Evolutionary conservation across 2,329 filamentous ascomycete species (phyloP), one percentile per base, ranked within the genome.

Genomic region (Didymella pomorum): DNA sequence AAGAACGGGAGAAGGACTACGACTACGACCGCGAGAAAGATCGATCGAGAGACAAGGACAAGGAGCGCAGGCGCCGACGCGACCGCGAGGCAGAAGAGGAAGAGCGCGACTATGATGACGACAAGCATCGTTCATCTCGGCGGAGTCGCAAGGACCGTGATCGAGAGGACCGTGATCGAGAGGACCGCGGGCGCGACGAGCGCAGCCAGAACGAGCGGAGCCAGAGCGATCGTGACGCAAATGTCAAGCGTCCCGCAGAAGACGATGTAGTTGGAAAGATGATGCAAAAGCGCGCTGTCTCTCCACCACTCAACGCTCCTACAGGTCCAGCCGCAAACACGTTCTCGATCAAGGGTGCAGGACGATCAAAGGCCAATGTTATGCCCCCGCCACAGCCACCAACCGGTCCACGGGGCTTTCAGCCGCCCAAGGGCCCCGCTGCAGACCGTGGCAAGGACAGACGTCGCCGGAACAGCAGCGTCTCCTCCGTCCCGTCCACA

Each of bases 1-100:
- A 66, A 63, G 86, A 89, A 41, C 81, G 81, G 56, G 82, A 85
- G 8, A 70, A 71, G 74, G 82, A 84, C 14, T 75, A 80, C 35
- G 70, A 72, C 45, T 67, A 73, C 52, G 70, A 75, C 28, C 67
- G 79, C 52, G 79, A 82, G 21, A 77, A 79, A 67, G 80, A 73
- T 35, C 60, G 71, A n/a, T 70, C 68, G 9, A 69, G 71, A 12
- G 73, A 75, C 14, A 76, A 75, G 51, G 74, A 76, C 50, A 67
- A 66, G 46, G 74, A 80, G 18, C 82, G 82, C 29, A 81, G 81
- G 58, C 82, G 83, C 3, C 82, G 81, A 26, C 84, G 83, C 25
- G 81, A 83, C 46, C 82, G 81, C 21, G 76, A 71, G 25, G 66
- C 43, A 47, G 78, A 71, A 57, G 70, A 71, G 25, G 73, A 77